Base-by-base conservation (phyloP, 176 grass and related monocot genomes). In the Poa annua region DNA sequence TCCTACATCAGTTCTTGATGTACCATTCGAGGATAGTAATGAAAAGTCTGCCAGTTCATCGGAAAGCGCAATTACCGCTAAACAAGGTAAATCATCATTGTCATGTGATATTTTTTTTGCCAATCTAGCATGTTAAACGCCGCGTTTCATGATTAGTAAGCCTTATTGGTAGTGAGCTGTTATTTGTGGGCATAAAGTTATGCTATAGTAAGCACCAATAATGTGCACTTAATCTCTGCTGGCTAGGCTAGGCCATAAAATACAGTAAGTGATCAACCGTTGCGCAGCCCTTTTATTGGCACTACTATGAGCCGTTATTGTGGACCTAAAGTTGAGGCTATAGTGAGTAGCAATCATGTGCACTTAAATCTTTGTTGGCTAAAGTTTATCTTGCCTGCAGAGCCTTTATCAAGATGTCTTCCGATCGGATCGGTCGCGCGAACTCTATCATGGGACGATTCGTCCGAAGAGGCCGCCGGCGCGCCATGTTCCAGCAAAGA, bases 1-100 rank as follows among this genome's bases (percentile, higher is more conserved):
- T 82, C 97, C 97, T 57, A 99, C 91, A 80, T 99, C 97, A 44
- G 86, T 99, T 93, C 88, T 99, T 83, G 97, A 96, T 84, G 67
- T 80, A 79, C 20, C 77, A 26, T 94, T 96, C 84, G 92, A 97
- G 16, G 91, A 97, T 77, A 70, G 41, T 34, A 94, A 72, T 62
- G 89, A 85, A 38, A 91, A 83, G 25, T 91, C 80, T 42, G 65
- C 83, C 11, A 55, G 67, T 66, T 97, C 92, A 73, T 88, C 85
- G 59, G 82, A 91, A 60, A 72, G 78, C 8, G 21, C 74, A 32
- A 85, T 77, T 84, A 77, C 26, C 12, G 39, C 50, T 53, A 86
- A 90, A 66, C 91, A 94, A 84, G 86, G 97, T 96, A 96, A 69
- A 8, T 4, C 77, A 34, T 70, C 57, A 77, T 15, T 72, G 10